Base-by-base conservation (phyloP, 2,329 filamentous ascomycete genomes). In the Fusarium vanettenii region DNA sequence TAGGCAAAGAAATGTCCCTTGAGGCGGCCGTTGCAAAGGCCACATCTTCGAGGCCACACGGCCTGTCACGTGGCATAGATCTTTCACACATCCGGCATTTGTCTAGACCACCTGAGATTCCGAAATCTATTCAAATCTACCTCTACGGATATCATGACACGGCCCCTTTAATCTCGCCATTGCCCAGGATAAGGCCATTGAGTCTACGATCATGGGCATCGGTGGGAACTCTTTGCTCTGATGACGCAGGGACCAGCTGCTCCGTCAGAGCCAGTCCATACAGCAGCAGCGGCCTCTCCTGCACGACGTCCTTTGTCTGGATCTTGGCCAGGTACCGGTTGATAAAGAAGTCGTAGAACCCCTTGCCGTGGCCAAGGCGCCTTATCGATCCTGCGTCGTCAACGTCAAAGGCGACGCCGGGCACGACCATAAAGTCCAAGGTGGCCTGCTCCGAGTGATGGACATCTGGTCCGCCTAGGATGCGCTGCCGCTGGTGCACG, bases 271-370 rank as follows among this genome's bases (percentile, higher is more conserved):
- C 93, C 80, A 98, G 88, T 70, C 94, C 97, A 83, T 95, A 91
- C 75, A 92, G 84, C 73, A 88, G 84, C 80, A 89, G 82, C 79
- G 85, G 81, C 65, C 81, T 80, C 61, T 81, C 78, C 35, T 81
- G 76, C 48, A 79, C 79, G 41, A 80, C 80, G 48, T 81, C 79
- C 65, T 81, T 80, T 57, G 83, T 74, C 56, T 81, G 81, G 31
- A 79, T 70, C 82, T 83, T 88, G 82, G 88, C 81, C 62, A 85
- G 82, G 79, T 95, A 97, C 76, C 92, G 91, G 79, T 92, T 90
- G 80, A 99, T 85, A 83, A 98, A 99, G 82, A 92, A 93, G 85
- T 99, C 97, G 87, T 99, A 99, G 85, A 97, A 99, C 35, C 97
- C 97, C 83, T 95, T 97, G 66, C 97, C 97, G 83, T 99, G 97